A percentile compares a stretch with the other conserved stretches of the same genome.
Conservation (phyloP, 2,329 filamentous ascomycete species). For the Dactylonectria estremocensis region DNA sequence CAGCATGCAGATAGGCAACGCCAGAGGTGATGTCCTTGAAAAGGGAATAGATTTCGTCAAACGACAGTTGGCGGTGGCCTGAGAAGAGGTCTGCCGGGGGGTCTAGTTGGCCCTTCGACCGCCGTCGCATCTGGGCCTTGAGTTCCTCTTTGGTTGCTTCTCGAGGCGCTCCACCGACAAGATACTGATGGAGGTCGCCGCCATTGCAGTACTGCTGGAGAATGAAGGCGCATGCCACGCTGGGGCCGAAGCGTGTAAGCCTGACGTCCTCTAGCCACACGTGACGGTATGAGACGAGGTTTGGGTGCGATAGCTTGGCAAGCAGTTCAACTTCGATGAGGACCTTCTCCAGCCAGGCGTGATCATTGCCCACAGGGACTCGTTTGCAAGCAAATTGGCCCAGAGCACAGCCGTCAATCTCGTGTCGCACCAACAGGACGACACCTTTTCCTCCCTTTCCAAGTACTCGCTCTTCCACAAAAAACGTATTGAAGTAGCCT, state of each 20-base stretch:
- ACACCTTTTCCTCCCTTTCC: conserved; percentile 95
- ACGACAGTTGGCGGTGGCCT: conserved; percentile 66
- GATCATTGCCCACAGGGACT: conserved; percentile 94
- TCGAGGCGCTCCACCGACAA: conserved; percentile 77
- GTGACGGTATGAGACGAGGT: conserved; percentile 95
- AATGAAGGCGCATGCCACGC: conserved; percentile 95
- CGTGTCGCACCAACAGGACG: conserved; percentile 92
- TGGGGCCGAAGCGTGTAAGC: conserved; percentile 89
- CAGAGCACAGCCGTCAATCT: conserved; percentile 89
- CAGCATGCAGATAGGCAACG: conserved; percentile 88
- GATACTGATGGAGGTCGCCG: conserved; percentile 90
- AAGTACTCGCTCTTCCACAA: conserved; percentile 88
- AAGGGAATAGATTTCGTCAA: conserved; percentile 96
- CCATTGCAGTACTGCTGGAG: conserved; percentile 97
- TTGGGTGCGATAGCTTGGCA: conserved; percentile 92
- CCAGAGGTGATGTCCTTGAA: conserved; percentile 97
- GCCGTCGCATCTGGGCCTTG: conserved; percentile 88
- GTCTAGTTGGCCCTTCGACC: conserved; percentile 84
- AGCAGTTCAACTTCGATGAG: conserved; percentile 93
- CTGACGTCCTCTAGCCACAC: conserved; percentile 95
- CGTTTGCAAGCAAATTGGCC: conserved; percentile 97
- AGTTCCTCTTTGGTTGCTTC: conserved; percentile 84
- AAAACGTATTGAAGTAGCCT: conserved; percentile 94
- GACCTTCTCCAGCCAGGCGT: conserved; percentile 94
- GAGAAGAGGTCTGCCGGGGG: conserved; percentile 65